Evolutionary conservation across 108 stramenopile genomes (phyloP).

Genomic region (Bacterosira constricta): DNA sequence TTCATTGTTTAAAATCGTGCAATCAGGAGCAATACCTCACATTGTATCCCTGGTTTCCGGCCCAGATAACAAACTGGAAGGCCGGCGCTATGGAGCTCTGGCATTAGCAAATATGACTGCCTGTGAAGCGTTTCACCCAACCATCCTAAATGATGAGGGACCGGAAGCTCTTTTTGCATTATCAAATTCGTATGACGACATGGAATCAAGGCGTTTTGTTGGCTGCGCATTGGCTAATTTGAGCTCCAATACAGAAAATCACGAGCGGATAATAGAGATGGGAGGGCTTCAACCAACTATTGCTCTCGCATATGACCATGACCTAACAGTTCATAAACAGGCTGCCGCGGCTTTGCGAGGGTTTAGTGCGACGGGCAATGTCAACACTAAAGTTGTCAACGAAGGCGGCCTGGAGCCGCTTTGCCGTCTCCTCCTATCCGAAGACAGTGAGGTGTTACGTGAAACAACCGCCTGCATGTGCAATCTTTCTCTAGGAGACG

Average conservation of each 20-base stretch:
- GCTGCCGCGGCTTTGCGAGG: conserved; percentile 84
- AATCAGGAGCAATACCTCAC: conserved; percentile 75
- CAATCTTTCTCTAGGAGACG: conserved; percentile 74
- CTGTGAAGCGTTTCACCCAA: conserved; percentile 70
- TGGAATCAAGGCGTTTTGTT: conserved; percentile 75
- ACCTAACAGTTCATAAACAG: conserved; percentile 79
- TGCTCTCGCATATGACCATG: conserved; percentile 54
- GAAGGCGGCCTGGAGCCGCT: conserved; percentile 85
- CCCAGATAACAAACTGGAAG: conserved; percentile 17
- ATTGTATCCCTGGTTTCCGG: conserved; percentile 52
- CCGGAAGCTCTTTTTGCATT: conserved; percentile 73
- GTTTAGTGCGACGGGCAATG: conserved; percentile 59
- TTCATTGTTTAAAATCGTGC: conserved; percentile 78
- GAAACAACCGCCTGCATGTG: conserved; percentile 77
- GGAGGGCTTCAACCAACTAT: conserved; percentile 84
- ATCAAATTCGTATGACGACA: conserved; percentile 68
- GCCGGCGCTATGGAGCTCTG: conserved; percentile 64
- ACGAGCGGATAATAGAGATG: conserved; percentile 75
- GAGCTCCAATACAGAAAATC: conserved; percentile 65
- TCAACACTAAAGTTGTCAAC: conserved; percentile 84
- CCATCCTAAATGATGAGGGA: conserved; percentile 67
- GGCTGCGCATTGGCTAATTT: conserved; percentile 84
- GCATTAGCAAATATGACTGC: conserved; percentile 84
- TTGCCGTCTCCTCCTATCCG: conserved; percentile 62
- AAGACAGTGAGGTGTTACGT: conserved; percentile 74